Base-by-base conservation (phyloP, 768 basidiomycete genomes). In the Pleurotus ostreatus region DNA sequence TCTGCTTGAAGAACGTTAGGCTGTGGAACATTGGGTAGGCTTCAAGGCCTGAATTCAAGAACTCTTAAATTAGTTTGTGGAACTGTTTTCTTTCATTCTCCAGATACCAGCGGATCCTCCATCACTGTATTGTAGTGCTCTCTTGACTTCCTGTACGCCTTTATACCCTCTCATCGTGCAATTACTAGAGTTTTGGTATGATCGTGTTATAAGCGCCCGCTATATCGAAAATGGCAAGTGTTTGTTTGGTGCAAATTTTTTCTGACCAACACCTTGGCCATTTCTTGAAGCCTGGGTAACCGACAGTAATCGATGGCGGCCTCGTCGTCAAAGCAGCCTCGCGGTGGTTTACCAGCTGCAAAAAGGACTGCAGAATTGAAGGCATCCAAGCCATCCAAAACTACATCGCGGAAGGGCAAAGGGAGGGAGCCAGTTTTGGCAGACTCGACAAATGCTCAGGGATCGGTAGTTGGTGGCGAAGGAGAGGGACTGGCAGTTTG, bases 331-430 rank as follows among this genome's bases (percentile, higher is more conserved):
- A 73, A 72, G 60, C 70, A 73, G 58, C 67, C 73, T 37, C 71
- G 73, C 55, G 66, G 75, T 55, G 67, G 67, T 22, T 66, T 68
- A 11, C 59, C 70, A 15, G 69, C 73, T 22, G n/a, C 20, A 22
- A 22, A 13, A 44, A 44, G 16, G 49, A 59, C 66, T 46, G 71
- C 64, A 51, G 63, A 72, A 51, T 56, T 56, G 7, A 59, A 60
- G 3, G 49, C 56, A 26, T 37, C 56, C 11, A 64, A 64, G 18
- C 49, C 13, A 59, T 59, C 56, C 57, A 66, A 61, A 54, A 55
- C 51, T 37, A 53, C 41, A 59, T 66, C 77, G 58, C 78, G 74
- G 60, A 80, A 82, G 63, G 73, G 69, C 59, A 82, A 83, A 68
- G 77, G 71, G 57, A 82, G 78, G 63, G 77, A 74, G 63, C 71